Percentiles rank a stretch among this genome's conserved stretches.
Evolutionary conservation across 2,329 filamentous ascomycete genomes (phyloP).

Genomic region (Trichoderma sp.): DNA sequence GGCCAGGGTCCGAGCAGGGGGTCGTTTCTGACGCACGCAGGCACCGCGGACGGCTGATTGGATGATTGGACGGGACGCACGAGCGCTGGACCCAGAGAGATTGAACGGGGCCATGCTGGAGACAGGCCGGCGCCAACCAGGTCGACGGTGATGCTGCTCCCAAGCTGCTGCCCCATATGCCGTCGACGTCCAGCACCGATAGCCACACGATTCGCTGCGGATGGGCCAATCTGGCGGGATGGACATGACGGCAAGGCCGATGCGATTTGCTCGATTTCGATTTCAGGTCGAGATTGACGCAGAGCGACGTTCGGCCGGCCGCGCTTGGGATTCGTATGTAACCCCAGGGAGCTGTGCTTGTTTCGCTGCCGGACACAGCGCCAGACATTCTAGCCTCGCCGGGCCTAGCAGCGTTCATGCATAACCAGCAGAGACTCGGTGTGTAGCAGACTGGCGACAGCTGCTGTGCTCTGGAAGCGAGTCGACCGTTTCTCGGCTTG

Average conservation of each 20-base stretch:
- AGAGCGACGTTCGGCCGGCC: not conserved
- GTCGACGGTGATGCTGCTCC: not conserved
- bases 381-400: slow-evolving; percentile 3
- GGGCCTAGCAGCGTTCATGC: slow-evolving; percentile 6
- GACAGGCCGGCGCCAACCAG: slow-evolving; percentile 17
- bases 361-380: not conserved
- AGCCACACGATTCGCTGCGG: not conserved
- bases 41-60: slow-evolving; percentile 19
- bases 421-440: not conserved
- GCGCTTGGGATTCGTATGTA: not conserved
- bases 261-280: not conserved
- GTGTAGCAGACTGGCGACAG: not conserved
- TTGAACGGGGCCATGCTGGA: slow-evolving; percentile 15
- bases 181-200: not conserved
- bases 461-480: not conserved
- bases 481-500: not conserved
- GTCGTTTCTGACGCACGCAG: slow-evolving; percentile 20
- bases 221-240: not conserved
- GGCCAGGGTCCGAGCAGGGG: slow-evolving; percentile 19
- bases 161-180: slow-evolving; percentile 6
- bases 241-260: slow-evolving; percentile 1
- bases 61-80: slow-evolving; percentile 16
- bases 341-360: not conserved
- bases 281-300: not conserved
- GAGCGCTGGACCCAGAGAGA: slow-evolving; percentile 11